A percentile compares a stretch with the other conserved stretches of the same genome.
These are phyloP conservation scores for Talaromyces sp. DNA, from an alignment of 2,329 filamentous ascomycete species.

Conservation along the genomic window DNA sequence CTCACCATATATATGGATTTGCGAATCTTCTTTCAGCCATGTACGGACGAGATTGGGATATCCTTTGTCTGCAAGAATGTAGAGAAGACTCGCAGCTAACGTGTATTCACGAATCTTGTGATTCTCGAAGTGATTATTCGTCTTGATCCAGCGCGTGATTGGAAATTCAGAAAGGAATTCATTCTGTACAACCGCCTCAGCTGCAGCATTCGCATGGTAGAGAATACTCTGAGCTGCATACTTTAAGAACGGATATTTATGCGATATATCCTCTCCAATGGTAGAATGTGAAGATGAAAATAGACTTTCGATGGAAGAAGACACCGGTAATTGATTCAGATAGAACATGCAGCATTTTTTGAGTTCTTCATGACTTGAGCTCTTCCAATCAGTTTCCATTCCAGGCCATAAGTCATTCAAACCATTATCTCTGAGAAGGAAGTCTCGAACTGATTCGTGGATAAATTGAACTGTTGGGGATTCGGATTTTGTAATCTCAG, in stretches of 20 bases:
- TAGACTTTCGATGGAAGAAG: not conserved
- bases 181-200: constrained; percentile 19
- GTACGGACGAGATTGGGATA: constrained; percentile 15
- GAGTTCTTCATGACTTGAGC: constrained; percentile 7
- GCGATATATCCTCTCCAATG: not conserved
- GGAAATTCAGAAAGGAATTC: constrained; percentile 27
- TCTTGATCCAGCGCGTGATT: constrained; percentile 29
- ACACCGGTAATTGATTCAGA: not conserved
- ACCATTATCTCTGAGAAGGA: constrained; percentile 27
- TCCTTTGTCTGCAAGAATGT: constrained; percentile 18
- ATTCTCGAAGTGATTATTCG: constrained; percentile 34
- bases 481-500: constrained; percentile 26
- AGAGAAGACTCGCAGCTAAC: constrained; percentile 22
- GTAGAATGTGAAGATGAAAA: not conserved
- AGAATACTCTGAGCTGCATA: constrained; percentile 30
- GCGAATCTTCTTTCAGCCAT: constrained; percentile 20
- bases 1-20: not conserved
- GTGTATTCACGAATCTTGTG: constrained; percentile 28
- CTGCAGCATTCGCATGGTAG: constrained; percentile 28
- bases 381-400: not conserved
- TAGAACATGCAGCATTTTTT: constrained; percentile 5
- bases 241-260: constrained; percentile 14
- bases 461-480: constrained; percentile 33
- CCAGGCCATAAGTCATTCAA: constrained; percentile 4
- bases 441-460: constrained; percentile 36